Conservation (phyloP, 2,329 filamentous ascomycete genomes). For the Exutisphaerella laricina region DNA sequence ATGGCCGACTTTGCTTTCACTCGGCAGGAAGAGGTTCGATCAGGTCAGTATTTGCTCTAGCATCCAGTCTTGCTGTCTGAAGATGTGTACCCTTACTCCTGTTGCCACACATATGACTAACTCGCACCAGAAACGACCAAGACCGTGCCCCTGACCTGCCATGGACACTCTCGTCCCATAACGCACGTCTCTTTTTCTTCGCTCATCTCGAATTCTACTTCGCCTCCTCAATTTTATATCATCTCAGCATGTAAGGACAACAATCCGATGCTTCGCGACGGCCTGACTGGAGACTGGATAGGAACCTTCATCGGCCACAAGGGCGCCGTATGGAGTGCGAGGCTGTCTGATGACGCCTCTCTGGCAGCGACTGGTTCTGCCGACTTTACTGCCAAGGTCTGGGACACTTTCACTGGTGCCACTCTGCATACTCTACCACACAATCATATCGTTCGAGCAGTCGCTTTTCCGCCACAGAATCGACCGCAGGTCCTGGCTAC, state of each 20-base stretch:
- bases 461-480: slow-evolving; percentile 71
- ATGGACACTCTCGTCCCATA: slow-evolving; percentile 88
- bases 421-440: slow-evolving; percentile 81
- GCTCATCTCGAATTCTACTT: slow-evolving; percentile 46
- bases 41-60: too few species aligned
- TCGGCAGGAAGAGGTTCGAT: slow-evolving; percentile 28
- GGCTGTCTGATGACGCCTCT: slow-evolving; percentile 79
- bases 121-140: slow-evolving; percentile 37
- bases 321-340: slow-evolving; percentile 93
- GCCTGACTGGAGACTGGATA: slow-evolving; percentile 94
- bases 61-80: slow-evolving; percentile 3
- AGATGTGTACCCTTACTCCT: background rate
- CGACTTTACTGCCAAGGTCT: slow-evolving; percentile 87
- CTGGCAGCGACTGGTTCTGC: slow-evolving; percentile 90
- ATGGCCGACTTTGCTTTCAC: slow-evolving; percentile 35
- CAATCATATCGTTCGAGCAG: slow-evolving; percentile 88
- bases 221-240: slow-evolving; percentile 61
- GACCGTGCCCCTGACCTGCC: slow-evolving; percentile 86
- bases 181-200: slow-evolving; percentile 87
- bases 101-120: too few species aligned
- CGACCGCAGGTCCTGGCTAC: slow-evolving; percentile 73
- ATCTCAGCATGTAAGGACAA: slow-evolving; percentile 82
- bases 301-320: slow-evolving; percentile 98
- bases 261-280: slow-evolving; percentile 97
- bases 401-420: slow-evolving; percentile 94